phyloP scores from a whole-genome alignment of 768 basidiomycete genomes.

The Lactifluus piperatus region DNA sequence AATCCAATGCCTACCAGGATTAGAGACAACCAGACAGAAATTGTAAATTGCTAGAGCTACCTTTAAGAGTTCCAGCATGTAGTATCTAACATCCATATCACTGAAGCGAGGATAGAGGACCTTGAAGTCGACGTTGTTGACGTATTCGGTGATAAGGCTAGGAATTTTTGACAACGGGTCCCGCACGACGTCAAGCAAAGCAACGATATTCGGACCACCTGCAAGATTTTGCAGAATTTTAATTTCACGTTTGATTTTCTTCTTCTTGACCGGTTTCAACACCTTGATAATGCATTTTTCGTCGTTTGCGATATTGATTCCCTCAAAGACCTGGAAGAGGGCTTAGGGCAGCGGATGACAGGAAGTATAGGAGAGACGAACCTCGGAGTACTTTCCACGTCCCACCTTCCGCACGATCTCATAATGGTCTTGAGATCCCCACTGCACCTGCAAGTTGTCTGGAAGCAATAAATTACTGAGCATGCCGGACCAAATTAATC shows the following conservation, averaged over 20 bases:
- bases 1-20: constrained; percentile 72
- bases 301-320: constrained; percentile 82
- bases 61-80: constrained; percentile 95
- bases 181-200: constrained; percentile 89
- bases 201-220: constrained; percentile 91
- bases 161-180: constrained; percentile 96
- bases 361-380: constrained; percentile 27
- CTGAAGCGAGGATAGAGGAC: constrained; percentile 91
- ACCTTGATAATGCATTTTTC: constrained; percentile 99
- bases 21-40: neutral
- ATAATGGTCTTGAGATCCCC: constrained; percentile 96
- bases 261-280: constrained; percentile 98
- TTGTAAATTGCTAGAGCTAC: constrained; percentile 29
- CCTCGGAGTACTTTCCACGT: constrained; percentile 92
- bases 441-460: constrained; percentile 97
- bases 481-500: neutral
- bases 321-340: constrained; percentile 71
- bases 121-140: constrained; percentile 98
- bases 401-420: constrained; percentile 97
- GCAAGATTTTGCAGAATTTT: constrained; percentile 96
- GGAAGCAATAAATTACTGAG: constrained; percentile 17
- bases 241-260: constrained; percentile 99
- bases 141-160: constrained; percentile 93
- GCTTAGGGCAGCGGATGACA: neutral
- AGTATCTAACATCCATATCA: constrained; percentile 92